Evolutionary conservation across 352 stramenopile species (phyloP), one percentile per base, ranked within the genome.

Genomic region (Phytophthora pisi): DNA sequence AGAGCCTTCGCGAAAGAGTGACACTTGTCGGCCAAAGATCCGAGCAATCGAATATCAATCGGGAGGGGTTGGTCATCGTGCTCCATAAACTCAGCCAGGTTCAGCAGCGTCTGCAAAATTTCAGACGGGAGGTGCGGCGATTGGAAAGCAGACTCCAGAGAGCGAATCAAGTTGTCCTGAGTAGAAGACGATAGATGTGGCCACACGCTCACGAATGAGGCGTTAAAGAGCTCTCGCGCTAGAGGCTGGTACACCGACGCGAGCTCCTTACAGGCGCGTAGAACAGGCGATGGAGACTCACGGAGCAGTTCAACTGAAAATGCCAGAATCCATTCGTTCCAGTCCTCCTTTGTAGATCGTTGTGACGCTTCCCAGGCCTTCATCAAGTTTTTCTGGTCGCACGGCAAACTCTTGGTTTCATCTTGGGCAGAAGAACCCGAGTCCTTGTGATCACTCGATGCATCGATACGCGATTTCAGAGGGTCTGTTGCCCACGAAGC

Each of bases 51-150:
- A 69, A 99, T 99, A 69, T 99, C 96, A 65, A 99, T 99, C 13
- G 98, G 97, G 42, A 99, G 75, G 15, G 88, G 86, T 73, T 98
- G 89, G 58, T 98, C 97, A 65, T 99, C 97, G 62, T 99, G 97
- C 78, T 99, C 98, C 96, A 99, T 99, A 58, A 99, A 99, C 84
- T 99, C 98, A 5, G 97, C 97, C 15, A 99, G 82, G 70, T 99
- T 99, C 11, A 99, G 76, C 31, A 99, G 82, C 31, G 93, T 96
- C 74, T 99, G 97, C 9, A 99, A 68, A 38, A 99, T 99, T 76
- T 99, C 98, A 16, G 97, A 96, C n/a, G 98, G 98, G 6, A 97
- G 71, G 66, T 97, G 81, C 1, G 84, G 71, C 43, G 86, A 93
- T 55, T 96, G 89, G 53, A 99, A 98, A 16, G 98, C 98, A 8